Evolutionary conservation across 1,284 basidiomycete genomes (phyloP).

Genomic region (Apiotrichum siamense): DNA sequence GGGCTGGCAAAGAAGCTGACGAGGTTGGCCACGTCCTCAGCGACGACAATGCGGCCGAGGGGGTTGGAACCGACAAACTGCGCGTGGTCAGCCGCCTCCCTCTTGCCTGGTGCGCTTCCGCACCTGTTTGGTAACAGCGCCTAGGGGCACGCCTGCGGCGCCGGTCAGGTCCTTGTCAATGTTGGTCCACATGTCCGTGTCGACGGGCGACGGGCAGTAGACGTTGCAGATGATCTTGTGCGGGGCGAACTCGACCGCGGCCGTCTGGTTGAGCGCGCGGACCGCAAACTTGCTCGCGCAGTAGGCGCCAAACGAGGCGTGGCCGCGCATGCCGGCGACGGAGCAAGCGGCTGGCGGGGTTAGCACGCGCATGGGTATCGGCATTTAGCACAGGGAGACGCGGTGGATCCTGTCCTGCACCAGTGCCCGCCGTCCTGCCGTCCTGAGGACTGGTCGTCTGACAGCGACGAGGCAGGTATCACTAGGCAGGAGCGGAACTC

Average conservation of each 20-base stretch:
- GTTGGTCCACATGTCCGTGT: constrained; percentile 43
- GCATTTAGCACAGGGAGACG: too few species aligned
- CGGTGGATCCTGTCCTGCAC: constrained; percentile 24
- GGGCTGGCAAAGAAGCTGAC: constrained; percentile 18
- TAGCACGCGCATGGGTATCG: not conserved
- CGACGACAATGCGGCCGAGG: constrained; percentile 8
- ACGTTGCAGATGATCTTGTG: constrained; percentile 54
- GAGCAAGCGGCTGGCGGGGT: constrained; percentile 11
- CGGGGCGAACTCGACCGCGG: constrained; percentile 48
- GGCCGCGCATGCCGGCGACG: constrained; percentile 4
- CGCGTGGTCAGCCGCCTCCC: not conserved
- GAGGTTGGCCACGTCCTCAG: constrained; percentile 17
- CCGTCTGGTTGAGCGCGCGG: constrained; percentile 44
- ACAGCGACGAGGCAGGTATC: too few species aligned
- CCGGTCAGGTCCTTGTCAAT: constrained; percentile 16
- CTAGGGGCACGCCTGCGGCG: not conserved
- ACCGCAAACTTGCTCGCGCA: constrained; percentile 51
- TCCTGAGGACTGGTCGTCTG: too few species aligned
- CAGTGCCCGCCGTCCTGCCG: too few species aligned
- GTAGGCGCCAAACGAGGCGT: constrained; percentile 28
- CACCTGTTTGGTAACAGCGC: not conserved
- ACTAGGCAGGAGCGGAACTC: too few species aligned
- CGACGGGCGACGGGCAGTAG: constrained; percentile 52
- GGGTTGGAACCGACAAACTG: constrained; percentile 2
- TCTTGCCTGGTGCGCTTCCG: not conserved